Conservation (phyloP, 495 filamentous ascomycete species). For the Pyrenula massariospora region DNA sequence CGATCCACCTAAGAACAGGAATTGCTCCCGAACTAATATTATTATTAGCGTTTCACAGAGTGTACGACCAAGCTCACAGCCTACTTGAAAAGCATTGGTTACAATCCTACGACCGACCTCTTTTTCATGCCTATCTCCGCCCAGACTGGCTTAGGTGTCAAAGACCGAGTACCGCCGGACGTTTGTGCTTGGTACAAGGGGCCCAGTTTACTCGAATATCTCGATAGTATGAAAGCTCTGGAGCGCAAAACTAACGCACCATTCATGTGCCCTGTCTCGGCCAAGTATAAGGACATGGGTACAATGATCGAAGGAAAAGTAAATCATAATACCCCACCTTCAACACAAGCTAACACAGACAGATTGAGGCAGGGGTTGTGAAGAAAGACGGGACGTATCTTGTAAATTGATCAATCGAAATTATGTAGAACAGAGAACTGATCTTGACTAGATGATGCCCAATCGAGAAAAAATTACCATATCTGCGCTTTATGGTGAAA, state of each 20-base stretch:
- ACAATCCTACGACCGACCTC: slow-evolving; percentile 83
- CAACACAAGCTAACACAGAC: slow-evolving; percentile 17
- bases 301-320: slow-evolving; percentile 97
- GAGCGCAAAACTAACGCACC: slow-evolving; percentile 95
- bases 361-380: neutral
- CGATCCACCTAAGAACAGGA: too few species aligned
- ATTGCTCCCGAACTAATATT: too few species aligned
- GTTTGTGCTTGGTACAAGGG: slow-evolving; percentile 74
- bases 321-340: too few species aligned
- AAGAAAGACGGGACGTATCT: too few species aligned
- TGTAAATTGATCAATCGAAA: too few species aligned
- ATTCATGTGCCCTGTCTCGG: slow-evolving; percentile 97
- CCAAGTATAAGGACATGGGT: slow-evolving; percentile 95
- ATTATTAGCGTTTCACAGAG: slow-evolving; percentile 85
- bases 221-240: slow-evolving; percentile 79
- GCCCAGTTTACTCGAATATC: slow-evolving; percentile 88
- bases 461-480: slow-evolving; percentile 72
- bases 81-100: slow-evolving; percentile 85
- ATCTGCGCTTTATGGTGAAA: slow-evolving; percentile 83
- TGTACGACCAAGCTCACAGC: slow-evolving; percentile 78
- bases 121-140: slow-evolving; percentile 95
- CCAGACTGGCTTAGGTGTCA: slow-evolving; percentile 72
- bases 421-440: too few species aligned
- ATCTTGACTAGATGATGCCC: slow-evolving; percentile 99
- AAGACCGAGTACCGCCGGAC: slow-evolving; percentile 72